Percentiles rank a stretch among this genome's conserved stretches.
Conservation (phyloP, 306 rosid species). For the Betula pendula region DNA sequence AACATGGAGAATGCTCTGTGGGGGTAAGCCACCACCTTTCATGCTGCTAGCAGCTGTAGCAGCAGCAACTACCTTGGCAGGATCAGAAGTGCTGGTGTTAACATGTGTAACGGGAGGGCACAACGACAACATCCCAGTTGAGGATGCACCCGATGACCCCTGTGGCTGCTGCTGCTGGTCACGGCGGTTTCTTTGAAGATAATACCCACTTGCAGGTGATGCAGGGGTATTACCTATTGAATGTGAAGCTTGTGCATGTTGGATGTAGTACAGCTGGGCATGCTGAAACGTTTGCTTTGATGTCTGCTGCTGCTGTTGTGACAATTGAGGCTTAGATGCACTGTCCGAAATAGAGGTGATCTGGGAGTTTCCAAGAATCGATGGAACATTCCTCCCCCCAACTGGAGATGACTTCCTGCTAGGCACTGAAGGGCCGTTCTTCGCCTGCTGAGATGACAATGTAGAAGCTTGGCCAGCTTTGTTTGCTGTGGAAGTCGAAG, state of each 20-base stretch:
- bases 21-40: constrained; percentile 54
- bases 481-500: constrained; percentile 55
- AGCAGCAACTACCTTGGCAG: constrained; percentile 49
- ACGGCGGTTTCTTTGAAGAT: constrained; percentile 55
- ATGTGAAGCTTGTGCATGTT: background rate
- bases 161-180: constrained; percentile 68
- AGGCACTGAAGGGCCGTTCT: constrained; percentile 48
- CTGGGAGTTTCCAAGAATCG: constrained; percentile 72
- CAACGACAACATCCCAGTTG: constrained; percentile 62
- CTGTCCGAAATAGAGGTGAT: constrained; percentile 48
- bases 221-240: constrained; percentile 52
- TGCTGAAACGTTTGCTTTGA: constrained; percentile 69
- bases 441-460: constrained; percentile 69
- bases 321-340: constrained; percentile 55
- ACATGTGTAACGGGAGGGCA: constrained; percentile 38
- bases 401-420: constrained; percentile 81
- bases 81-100: constrained; percentile 43
- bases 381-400: constrained; percentile 67
- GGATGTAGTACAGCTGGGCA: constrained; percentile 56
- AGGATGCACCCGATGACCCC: constrained; percentile 52
- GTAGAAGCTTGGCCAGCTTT: constrained; percentile 69
- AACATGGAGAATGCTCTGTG: constrained; percentile 68
- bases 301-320: constrained; percentile 48
- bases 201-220: constrained; percentile 54
- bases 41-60: constrained; percentile 46